Evolutionary conservation across 1,284 basidiomycete species (phyloP).

Genomic region (Irpex lacteus): DNA sequence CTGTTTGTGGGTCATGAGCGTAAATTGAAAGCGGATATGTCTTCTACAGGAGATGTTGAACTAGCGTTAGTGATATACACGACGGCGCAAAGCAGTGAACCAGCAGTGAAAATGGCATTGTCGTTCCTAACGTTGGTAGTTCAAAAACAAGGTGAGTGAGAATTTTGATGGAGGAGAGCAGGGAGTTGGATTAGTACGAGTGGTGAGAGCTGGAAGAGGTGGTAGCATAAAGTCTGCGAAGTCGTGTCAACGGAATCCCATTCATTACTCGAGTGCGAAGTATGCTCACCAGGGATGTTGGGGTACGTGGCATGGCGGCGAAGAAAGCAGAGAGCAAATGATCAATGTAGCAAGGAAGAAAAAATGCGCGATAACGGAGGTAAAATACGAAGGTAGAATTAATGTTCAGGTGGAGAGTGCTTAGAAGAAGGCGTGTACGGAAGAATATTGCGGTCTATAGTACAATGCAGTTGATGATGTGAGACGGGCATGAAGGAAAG

Average conservation of each 20-base stretch:
- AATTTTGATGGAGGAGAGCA: neutral
- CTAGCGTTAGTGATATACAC: neutral
- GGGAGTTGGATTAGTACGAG: neutral
- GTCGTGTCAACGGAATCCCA: neutral
- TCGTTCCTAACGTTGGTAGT: neutral
- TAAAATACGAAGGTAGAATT: neutral
- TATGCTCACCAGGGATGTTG: neutral
- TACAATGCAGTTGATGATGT: neutral
- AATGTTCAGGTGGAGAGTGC: neutral
- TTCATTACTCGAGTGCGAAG: neutral
- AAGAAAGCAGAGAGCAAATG: neutral
- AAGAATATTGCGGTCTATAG: neutral
- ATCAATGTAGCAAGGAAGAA: neutral
- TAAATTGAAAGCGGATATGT: constrained; percentile 1
- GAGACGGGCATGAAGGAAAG: neutral
- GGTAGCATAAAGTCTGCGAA: neutral
- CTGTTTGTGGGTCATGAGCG: neutral
- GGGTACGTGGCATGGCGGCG: neutral
- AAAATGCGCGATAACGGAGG: neutral
- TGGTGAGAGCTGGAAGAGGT: neutral
- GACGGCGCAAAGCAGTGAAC: neutral
- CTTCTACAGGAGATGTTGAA: neutral
- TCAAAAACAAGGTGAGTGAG: neutral
- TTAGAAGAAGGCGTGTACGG: neutral
- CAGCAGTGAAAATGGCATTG: neutral